Evolutionary conservation across 768 basidiomycete genomes (phyloP), one percentile per base, ranked within the genome.

Genomic region (Boletus pseudo-olivaceus): DNA sequence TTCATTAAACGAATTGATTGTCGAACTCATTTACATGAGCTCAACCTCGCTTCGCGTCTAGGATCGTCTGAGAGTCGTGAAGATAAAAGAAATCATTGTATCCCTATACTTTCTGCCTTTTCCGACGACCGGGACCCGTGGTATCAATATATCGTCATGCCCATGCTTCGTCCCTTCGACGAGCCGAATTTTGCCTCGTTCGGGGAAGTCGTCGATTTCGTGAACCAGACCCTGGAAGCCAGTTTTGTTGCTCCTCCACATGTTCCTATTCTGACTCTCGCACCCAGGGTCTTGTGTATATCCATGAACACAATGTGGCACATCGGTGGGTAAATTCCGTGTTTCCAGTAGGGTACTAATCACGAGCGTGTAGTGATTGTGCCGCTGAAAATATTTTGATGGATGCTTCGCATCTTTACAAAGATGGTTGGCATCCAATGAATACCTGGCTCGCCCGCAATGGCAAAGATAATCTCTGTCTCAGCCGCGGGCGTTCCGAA

Each of bases 251-350:
- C 11, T 29, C 19, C 12, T 1, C 5, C 17, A 3, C 0, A 15
- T 14, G 33, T 15, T 15, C 4, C 23, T 4, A 7, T 7, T 5
- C 34, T 55, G 3, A 60, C 14, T n/a, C 0, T n/a, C 2, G 5
- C 2, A 1, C n/a, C 4, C n/a, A 75, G 72, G 73, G 71, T 2
- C 53, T 76, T 3, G 58, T 59, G 17, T 76, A 72, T 43, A 68
- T 77, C 40, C 75, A 77, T 46, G 23, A 65, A 12, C 63, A 69
- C 42, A 59, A 63, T 37, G 61, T 75, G 20, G 69, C 69, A 29
- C 75, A 77, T 53, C 58, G 73, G 75, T 73, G 55, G 4, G 64
- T 38, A 10, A 0, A 17, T 17, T 5, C 29, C 4, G 8, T 5
- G 12, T 33, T 33, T 33, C 33, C 5, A 12, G 4, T 7, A 4